Conservation (phyloP, 1,284 basidiomycete species). For the Ceratobasidium theobromae region DNA sequence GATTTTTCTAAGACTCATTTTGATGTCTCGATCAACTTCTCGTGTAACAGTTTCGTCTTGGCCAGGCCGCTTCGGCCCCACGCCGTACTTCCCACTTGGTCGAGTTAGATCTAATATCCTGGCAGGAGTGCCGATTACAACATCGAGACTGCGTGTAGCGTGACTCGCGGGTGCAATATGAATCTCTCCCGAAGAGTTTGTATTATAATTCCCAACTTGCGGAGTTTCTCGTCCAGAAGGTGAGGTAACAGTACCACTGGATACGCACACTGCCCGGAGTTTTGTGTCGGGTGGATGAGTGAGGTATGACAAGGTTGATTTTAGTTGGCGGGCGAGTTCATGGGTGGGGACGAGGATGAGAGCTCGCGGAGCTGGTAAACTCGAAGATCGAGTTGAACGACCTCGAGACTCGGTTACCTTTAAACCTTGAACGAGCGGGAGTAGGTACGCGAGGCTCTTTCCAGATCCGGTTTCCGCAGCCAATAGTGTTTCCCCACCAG, state of each 20-base stretch:
- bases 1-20: slow-evolving; percentile 61
- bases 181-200: slow-evolving; percentile 1
- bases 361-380: slow-evolving; percentile 63
- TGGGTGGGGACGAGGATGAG: slow-evolving; percentile 84
- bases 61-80: slow-evolving; percentile 13
- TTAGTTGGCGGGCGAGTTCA: slow-evolving; percentile 81
- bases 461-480: slow-evolving; percentile 88
- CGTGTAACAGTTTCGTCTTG: slow-evolving; percentile 7
- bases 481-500: slow-evolving; percentile 59
- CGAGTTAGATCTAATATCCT: slow-evolving; percentile 29
- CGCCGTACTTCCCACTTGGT: slow-evolving; percentile 14
- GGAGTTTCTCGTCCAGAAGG: slow-evolving; percentile 17
- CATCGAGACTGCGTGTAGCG: slow-evolving; percentile 55
- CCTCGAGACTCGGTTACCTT: slow-evolving; percentile 56
- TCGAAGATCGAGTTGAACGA: slow-evolving; percentile 24
- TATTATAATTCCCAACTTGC: background rate
- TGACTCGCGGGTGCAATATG: slow-evolving; percentile 36
- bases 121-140: slow-evolving; percentile 72
- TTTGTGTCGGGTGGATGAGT: slow-evolving; percentile 51
- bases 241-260: slow-evolving; percentile 47
- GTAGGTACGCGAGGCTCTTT: slow-evolving; percentile 86
- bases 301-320: slow-evolving; percentile 61
- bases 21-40: slow-evolving; percentile 43
- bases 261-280: slow-evolving; percentile 70
- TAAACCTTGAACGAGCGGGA: slow-evolving; percentile 76